phyloP scores from a whole-genome alignment of 2,329 filamentous ascomycete genomes.

The Sarocladium strictum region DNA sequence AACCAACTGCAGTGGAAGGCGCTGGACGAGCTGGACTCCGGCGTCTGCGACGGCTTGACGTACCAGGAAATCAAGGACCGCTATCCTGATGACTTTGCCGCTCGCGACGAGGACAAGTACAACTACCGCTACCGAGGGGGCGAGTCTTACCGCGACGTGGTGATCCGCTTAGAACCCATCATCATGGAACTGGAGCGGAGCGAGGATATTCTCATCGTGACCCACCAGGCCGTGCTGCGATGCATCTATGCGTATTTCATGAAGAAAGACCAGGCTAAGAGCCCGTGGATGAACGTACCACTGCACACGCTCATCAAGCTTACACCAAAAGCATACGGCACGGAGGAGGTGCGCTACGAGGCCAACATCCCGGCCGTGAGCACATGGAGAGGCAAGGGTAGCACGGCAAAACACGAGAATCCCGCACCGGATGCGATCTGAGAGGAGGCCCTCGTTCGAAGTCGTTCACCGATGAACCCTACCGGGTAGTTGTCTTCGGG shows the following conservation, averaged over 20 bases:
- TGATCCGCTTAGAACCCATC: slow-evolving; percentile 95
- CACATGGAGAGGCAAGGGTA: slow-evolving; percentile 93
- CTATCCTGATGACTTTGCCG: slow-evolving; percentile 91
- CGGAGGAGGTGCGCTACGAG: slow-evolving; percentile 79
- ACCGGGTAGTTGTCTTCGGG: too few relatives aligned
- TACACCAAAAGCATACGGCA: slow-evolving; percentile 89
- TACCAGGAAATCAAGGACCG: slow-evolving; percentile 89
- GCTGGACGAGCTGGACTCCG: slow-evolving; percentile 91
- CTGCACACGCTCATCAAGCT: slow-evolving; percentile 95
- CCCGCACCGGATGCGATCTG: slow-evolving; percentile 35
- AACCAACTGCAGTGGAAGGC: slow-evolving; percentile 99
- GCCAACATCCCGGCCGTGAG: slow-evolving; percentile 93
- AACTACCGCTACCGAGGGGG: slow-evolving; percentile 98
- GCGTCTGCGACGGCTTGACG: slow-evolving; percentile 93
- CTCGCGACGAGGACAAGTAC: slow-evolving; percentile 97
- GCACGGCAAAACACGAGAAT: slow-evolving; percentile 80
- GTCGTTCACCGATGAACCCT: too few relatives aligned
- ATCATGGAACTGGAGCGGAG: slow-evolving; percentile 98
- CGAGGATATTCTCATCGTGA: slow-evolving; percentile 96
- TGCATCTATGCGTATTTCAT: slow-evolving; percentile 99
- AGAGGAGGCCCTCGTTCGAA: background rate
- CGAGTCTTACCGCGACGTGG: slow-evolving; percentile 92
- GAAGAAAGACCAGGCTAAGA: slow-evolving; percentile 88
- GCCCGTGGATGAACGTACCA: slow-evolving; percentile 98
- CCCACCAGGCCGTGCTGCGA: slow-evolving; percentile 90